A percentile compares a stretch with the other conserved stretches of the same genome.
Evolutionary conservation across 306 rosid species (phyloP).

Genomic region (Vachellia pachyceras): DNA sequence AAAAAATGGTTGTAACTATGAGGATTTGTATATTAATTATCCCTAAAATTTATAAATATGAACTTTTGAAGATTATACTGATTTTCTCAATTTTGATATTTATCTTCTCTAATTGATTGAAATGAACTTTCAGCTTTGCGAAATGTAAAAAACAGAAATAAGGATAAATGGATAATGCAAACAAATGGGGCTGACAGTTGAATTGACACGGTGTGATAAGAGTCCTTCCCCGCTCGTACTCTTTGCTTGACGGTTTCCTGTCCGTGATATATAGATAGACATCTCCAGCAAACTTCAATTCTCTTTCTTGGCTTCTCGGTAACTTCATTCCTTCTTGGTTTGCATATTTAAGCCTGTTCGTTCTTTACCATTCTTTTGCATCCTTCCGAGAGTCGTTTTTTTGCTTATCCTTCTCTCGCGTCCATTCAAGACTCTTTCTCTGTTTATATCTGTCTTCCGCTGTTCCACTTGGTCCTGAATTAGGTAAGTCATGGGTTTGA

Average conservation of each 20-base stretch:
- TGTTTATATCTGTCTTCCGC: background rate
- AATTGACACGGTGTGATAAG: background rate
- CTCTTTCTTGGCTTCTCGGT: slow-evolving; percentile 1
- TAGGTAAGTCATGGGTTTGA: background rate
- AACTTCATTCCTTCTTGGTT: background rate
- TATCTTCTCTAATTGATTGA: too few species aligned
- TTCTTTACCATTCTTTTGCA: background rate
- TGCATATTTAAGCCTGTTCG: background rate
- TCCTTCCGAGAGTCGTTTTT: background rate
- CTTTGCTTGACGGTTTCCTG: background rate
- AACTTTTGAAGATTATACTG: too few species aligned
- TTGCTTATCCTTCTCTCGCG: background rate
- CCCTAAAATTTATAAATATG: too few species aligned
- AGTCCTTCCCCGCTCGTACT: background rate
- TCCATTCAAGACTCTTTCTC: background rate
- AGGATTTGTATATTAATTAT: too few species aligned
- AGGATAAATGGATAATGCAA: too few species aligned
- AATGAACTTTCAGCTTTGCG: too few species aligned
- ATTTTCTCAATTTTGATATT: too few species aligned
- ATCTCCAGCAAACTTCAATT: background rate
- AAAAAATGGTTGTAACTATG: too few species aligned
- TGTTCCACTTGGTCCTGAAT: background rate
- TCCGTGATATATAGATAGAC: background rate
- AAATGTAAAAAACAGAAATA: too few species aligned
- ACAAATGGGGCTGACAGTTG: background rate